Conservation (phyloP, 352 stramenopile species). For the Hyaloperonospora arabidopsidis region DNA sequence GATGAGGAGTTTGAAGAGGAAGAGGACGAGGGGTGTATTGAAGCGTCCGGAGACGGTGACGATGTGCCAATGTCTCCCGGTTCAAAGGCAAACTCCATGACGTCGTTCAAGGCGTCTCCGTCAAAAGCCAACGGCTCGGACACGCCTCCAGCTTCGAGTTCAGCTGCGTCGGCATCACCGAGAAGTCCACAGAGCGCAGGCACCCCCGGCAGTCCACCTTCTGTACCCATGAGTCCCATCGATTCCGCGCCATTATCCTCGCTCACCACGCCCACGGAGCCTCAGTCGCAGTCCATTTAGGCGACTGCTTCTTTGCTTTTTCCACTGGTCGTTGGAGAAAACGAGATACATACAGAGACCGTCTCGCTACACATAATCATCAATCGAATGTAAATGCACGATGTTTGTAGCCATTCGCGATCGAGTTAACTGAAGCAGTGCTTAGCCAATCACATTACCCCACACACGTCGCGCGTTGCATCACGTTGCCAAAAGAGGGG, state of each 20-base stretch:
- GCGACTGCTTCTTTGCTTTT: neutral
- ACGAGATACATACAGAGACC: constrained; percentile 1
- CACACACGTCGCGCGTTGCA: too few relatives aligned
- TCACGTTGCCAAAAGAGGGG: too few relatives aligned
- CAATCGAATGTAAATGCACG: constrained; percentile 29
- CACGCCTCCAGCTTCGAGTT: constrained; percentile 31
- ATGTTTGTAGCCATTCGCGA: constrained; percentile 8
- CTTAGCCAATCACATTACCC: too few relatives aligned
- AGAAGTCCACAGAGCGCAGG: constrained; percentile 33
- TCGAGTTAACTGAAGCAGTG: too few relatives aligned
- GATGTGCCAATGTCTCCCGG: constrained; percentile 30
- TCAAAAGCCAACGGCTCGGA: constrained; percentile 30
- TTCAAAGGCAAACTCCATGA: constrained; percentile 35
- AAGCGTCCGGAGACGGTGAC: constrained; percentile 27
- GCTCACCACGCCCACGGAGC: constrained; percentile 21
- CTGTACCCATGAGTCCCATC: constrained; percentile 24
- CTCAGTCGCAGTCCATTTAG: constrained; percentile 37
- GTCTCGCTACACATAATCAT: constrained; percentile 17
- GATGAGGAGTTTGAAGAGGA: constrained; percentile 53
- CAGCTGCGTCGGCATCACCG: constrained; percentile 31
- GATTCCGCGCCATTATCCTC: constrained; percentile 9
- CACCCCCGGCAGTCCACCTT: constrained; percentile 28
- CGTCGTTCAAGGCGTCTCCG: constrained; percentile 25
- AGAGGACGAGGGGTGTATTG: constrained; percentile 15
- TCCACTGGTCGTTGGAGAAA: neutral